phyloP scores from a whole-genome alignment of 2,329 filamentous ascomycete species.

The Penicillium janthinellum region DNA sequence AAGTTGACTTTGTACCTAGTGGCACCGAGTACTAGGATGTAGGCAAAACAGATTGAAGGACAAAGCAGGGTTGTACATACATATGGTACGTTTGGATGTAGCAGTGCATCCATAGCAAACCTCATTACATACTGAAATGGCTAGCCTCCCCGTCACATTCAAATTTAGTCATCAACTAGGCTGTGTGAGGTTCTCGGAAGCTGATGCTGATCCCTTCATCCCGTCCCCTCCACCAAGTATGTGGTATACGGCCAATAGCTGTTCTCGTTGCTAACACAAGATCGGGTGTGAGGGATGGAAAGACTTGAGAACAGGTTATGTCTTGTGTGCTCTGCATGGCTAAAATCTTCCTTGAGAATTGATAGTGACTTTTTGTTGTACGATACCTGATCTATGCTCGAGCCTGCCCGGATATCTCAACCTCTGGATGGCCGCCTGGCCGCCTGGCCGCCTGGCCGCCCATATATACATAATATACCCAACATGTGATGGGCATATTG shows the following conservation, averaged over 20 bases:
- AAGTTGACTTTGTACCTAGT: not conserved
- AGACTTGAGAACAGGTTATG: constrained; percentile 1
- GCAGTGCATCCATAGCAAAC: not conserved
- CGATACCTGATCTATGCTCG: no score
- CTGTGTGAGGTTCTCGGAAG: constrained; percentile 2
- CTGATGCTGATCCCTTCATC: not conserved
- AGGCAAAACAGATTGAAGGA: not conserved
- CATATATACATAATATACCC: no score
- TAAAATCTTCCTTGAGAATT: not conserved
- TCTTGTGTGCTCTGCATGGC: not conserved
- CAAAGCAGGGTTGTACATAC: not conserved
- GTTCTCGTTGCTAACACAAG: not conserved
- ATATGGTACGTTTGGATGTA: not conserved
- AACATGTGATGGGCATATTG: no score
- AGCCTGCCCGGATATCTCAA: no score
- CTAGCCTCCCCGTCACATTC: constrained; percentile 7
- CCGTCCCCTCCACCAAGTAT: not conserved
- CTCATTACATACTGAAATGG: constrained; percentile 1
- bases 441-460: no score
- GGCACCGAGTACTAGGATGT: not conserved
- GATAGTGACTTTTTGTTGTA: no score
- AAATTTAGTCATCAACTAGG: constrained; percentile 14
- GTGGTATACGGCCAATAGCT: constrained; percentile 8
- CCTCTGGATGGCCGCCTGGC: no score
- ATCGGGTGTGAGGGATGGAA: not conserved